Percentiles rank a stretch among this genome's conserved stretches.
Evolutionary conservation across 805 yeast genomes (phyloP).

Genomic region (Starmerella bombicola): DNA sequence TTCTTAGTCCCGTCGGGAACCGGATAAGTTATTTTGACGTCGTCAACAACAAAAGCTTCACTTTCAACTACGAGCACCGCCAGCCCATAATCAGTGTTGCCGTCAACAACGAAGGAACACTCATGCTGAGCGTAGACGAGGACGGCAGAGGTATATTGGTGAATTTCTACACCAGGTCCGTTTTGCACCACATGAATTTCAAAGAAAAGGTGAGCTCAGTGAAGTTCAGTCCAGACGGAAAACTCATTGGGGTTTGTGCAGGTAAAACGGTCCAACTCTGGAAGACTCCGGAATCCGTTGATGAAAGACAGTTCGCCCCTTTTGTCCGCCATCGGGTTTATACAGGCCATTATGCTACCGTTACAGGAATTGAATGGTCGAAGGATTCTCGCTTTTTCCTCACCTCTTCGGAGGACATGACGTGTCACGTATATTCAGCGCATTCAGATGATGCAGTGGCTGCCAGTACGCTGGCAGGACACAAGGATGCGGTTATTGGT

Average conservation of each 20-base stretch:
- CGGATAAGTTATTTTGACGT: conserved; percentile 81
- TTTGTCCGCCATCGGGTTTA: conserved; percentile 80
- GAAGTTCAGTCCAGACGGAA: conserved; percentile 81
- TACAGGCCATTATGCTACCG: conserved; percentile 84
- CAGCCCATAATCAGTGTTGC: conserved; percentile 70
- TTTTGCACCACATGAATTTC: conserved; percentile 87
- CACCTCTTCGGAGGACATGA: conserved; percentile 79
- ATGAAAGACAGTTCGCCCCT: conserved; percentile 91
- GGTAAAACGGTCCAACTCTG: conserved; percentile 81
- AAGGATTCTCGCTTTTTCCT: conserved; percentile 77
- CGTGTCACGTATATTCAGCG: conserved; percentile 73
- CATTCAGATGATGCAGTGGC: conserved; percentile 58
- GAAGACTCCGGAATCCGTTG: conserved; percentile 72
- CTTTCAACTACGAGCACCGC: conserved; percentile 86
- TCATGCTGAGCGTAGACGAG: conserved; percentile 69
- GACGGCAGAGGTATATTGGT: conserved; percentile 91
- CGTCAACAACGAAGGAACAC: conserved; percentile 66
- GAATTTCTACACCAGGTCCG: conserved; percentile 70
- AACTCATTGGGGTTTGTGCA: conserved; percentile 70
- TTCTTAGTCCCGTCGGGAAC: conserved; percentile 89
- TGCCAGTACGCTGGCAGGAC: conserved; percentile 82
- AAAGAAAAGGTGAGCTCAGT: conserved; percentile 62
- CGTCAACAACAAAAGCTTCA: conserved; percentile 69
- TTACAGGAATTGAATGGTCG: conserved; percentile 75
- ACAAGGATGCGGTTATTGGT: conserved; percentile 71